Evolutionary conservation across 495 filamentous ascomycete genomes (phyloP).

Genomic region (Saxophila tyrrhenica): DNA sequence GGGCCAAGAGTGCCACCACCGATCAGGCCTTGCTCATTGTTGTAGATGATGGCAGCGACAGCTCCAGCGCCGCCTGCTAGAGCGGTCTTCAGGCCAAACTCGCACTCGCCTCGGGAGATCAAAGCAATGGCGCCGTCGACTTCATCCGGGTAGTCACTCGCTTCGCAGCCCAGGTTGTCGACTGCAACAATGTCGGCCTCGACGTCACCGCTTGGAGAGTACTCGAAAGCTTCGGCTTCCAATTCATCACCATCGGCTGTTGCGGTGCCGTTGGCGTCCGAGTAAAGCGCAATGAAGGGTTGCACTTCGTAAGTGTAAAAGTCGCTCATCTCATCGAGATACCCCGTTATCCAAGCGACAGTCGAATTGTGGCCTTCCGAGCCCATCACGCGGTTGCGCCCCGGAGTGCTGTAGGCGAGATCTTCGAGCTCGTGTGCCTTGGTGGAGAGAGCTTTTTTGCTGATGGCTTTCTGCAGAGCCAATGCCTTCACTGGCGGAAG

Average conservation of each 20-base stretch:
- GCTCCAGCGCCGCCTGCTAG: slow-evolving; percentile 51
- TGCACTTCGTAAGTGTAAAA: slow-evolving; percentile 55
- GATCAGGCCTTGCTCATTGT: slow-evolving; percentile 42
- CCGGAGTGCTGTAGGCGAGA: slow-evolving; percentile 37
- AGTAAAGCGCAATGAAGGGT: slow-evolving; percentile 37
- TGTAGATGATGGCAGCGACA: slow-evolving; percentile 50
- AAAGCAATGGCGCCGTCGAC: slow-evolving; percentile 50
- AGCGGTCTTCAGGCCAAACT: slow-evolving; percentile 49
- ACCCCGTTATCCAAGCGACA: slow-evolving; percentile 47
- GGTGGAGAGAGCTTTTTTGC: slow-evolving; percentile 27
- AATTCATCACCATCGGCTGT: slow-evolving; percentile 24
- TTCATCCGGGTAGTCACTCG: slow-evolving; percentile 44
- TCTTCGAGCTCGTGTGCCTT: slow-evolving; percentile 33
- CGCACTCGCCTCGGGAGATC: slow-evolving; percentile 49
- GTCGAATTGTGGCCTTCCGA: slow-evolving; percentile 51
- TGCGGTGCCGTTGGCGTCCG: slow-evolving; percentile 25
- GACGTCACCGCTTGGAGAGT: slow-evolving; percentile 39
- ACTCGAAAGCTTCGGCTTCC: slow-evolving; percentile 31
- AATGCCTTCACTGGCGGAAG: neutral
- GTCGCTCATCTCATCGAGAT: slow-evolving; percentile 31
- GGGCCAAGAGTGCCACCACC: slow-evolving; percentile 42
- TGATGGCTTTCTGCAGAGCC: slow-evolving; percentile 14
- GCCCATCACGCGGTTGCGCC: slow-evolving; percentile 49
- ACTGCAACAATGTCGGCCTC: slow-evolving; percentile 37
- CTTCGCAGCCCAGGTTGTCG: slow-evolving; percentile 45